Conservation (phyloP, 2,329 filamentous ascomycete genomes). For the Colletotrichum higginsianum region DNA sequence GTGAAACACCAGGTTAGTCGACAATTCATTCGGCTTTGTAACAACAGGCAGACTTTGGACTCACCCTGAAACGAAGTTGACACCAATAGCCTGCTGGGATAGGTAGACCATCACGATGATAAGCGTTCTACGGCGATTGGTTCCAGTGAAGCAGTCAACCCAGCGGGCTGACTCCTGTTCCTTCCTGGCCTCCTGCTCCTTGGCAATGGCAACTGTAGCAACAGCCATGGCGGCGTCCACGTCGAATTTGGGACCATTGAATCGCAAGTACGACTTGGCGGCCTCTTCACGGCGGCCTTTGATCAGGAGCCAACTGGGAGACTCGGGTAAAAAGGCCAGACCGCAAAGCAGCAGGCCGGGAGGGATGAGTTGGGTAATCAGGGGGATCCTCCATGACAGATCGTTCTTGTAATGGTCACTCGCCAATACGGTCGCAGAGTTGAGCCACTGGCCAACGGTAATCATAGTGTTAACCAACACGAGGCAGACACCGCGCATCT, state of each 20-base stretch:
- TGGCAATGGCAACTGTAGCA: conserved; percentile 44
- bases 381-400: conserved; percentile 49
- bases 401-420: conserved; percentile 43
- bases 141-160: conserved; percentile 50
- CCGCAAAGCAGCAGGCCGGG: conserved; percentile 46
- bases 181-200: conserved; percentile 46
- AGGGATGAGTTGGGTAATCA: conserved; percentile 50
- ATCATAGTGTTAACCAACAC: conserved; percentile 53
- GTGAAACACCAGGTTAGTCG: conserved; percentile 70
- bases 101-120: conserved; percentile 52
- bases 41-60: background rate
- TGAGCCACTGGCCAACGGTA: conserved; percentile 48
- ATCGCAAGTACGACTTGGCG: conserved; percentile 43
- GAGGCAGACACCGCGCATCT: conserved; percentile 50
- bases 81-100: conserved; percentile 50
- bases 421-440: conserved; percentile 34
- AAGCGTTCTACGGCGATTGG: conserved; percentile 48
- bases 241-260: conserved; percentile 48
- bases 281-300: conserved; percentile 42
- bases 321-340: conserved; percentile 45
- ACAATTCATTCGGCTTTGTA: conserved; percentile 29
- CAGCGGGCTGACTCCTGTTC: conserved; percentile 44
- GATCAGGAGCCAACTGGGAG: conserved; percentile 45
- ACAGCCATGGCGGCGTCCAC: conserved; percentile 46
- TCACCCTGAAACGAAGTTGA: conserved; percentile 49